Conservation (phyloP, 2,329 filamentous ascomycete genomes). For the Arthroderma sp. region DNA sequence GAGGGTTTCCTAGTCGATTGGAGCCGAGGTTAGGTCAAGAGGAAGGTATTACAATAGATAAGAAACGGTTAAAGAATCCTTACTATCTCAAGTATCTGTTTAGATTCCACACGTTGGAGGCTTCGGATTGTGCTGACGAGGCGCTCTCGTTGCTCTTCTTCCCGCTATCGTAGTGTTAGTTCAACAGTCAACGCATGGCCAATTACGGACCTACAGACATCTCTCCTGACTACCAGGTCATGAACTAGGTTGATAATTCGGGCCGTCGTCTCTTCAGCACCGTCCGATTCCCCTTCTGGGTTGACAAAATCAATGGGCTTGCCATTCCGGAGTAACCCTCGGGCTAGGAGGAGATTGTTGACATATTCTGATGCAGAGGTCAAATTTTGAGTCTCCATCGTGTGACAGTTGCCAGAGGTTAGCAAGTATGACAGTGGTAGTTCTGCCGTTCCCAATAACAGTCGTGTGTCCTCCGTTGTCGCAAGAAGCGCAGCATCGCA, state of each 20-base stretch:
- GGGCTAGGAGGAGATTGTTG: slow-evolving; percentile 52
- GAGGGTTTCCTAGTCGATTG: slow-evolving; percentile 33
- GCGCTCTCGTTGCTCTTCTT: slow-evolving; percentile 76
- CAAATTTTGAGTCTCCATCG: slow-evolving; percentile 39
- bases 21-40: neutral
- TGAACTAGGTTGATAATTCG: slow-evolving; percentile 87
- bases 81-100: slow-evolving; percentile 56
- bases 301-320: slow-evolving; percentile 62
- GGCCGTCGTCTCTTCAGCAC: slow-evolving; percentile 58
- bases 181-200: slow-evolving; percentile 52
- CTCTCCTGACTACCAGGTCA: slow-evolving; percentile 77
- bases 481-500: neutral
- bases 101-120: slow-evolving; percentile 60
- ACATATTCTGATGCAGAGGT: slow-evolving; percentile 50
- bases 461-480: neutral
- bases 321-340: slow-evolving; percentile 47
- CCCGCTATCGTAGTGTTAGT: slow-evolving; percentile 45
- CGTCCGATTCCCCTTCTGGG: slow-evolving; percentile 49
- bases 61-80: slow-evolving; percentile 19
- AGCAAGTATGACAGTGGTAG: neutral
- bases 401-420: slow-evolving; percentile 2
- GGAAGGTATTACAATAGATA: slow-evolving; percentile 1
- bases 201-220: slow-evolving; percentile 45
- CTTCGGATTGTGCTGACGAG: slow-evolving; percentile 65
- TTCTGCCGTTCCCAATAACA: neutral